Evolutionary conservation across 257 asterid species (phyloP).

Genomic region (Solanum tacnaense): DNA sequence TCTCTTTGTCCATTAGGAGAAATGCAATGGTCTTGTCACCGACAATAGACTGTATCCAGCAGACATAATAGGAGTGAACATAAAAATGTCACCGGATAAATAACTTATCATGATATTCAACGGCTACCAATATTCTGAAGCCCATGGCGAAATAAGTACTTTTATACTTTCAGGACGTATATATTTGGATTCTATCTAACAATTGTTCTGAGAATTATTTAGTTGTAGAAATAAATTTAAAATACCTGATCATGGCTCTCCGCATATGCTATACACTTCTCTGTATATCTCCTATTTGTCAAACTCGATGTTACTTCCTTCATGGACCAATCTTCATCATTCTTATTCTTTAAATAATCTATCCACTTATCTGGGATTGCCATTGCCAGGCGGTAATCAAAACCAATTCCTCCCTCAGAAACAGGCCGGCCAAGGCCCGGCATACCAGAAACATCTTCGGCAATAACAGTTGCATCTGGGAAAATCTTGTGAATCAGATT

Average conservation of each 20-base stretch:
- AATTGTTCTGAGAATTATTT: background rate
- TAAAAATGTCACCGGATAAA: background rate
- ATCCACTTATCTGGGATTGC: constrained; percentile 98
- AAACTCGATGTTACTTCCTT: constrained; percentile 60
- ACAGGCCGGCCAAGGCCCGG: constrained; percentile 86
- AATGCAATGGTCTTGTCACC: constrained; percentile 95
- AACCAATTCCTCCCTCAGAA: constrained; percentile 88
- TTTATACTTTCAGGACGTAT: background rate
- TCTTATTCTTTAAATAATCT: constrained; percentile 71
- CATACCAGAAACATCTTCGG: constrained; percentile 98
- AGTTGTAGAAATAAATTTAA: background rate
- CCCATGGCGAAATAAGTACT: background rate
- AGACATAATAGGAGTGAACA: background rate
- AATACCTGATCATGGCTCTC: constrained; percentile 98
- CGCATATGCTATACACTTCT: constrained; percentile 92
- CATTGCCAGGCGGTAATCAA: constrained; percentile 95
- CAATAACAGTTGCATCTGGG: constrained; percentile 83
- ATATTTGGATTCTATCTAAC: background rate
- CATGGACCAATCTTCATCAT: constrained; percentile 83
- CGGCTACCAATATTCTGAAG: background rate
- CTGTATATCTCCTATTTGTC: constrained; percentile 88
- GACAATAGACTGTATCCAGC: constrained; percentile 62
- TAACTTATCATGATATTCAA: background rate
- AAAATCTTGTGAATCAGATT: constrained; percentile 59
- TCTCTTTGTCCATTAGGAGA: constrained; percentile 86